phyloP scores from a whole-genome alignment of 306 rosid species.

The Fagus sylvatica region DNA sequence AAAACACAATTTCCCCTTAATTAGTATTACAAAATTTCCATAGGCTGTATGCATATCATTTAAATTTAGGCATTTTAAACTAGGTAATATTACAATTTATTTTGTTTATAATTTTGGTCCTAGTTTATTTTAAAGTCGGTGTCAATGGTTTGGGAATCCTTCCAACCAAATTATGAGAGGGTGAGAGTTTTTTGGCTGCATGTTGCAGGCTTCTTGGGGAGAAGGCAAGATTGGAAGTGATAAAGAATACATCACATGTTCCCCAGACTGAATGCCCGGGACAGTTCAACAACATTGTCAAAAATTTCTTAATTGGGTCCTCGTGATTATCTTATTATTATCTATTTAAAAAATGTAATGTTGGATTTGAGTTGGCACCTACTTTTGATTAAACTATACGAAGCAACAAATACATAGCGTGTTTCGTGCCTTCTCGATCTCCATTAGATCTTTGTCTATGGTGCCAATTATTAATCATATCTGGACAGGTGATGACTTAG shows the following conservation, averaged over 20 bases:
- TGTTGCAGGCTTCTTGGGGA: constrained; percentile 59
- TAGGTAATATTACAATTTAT: background rate
- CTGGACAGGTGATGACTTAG: no score
- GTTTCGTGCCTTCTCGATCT: background rate
- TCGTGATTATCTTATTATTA: constrained; percentile 1
- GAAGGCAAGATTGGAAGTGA: constrained; percentile 63
- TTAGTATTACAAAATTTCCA: no score
- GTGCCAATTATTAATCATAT: background rate
- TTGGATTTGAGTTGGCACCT: background rate
- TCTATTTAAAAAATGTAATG: background rate
- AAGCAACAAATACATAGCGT: background rate
- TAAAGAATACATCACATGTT: constrained; percentile 70
- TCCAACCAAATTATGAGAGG: background rate
- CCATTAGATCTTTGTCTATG: background rate
- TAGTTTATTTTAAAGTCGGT: background rate
- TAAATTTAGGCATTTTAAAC: background rate
- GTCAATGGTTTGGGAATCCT: background rate
- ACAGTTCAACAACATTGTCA: constrained; percentile 62
- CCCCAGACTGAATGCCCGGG: constrained; percentile 68
- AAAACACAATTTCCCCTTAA: no score
- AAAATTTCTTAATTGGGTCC: constrained; percentile 45
- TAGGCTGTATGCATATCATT: no score
- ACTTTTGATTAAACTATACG: background rate
- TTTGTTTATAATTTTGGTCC: background rate
- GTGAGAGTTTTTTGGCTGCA: background rate